Evolutionary conservation across 1,139 yeast genomes (phyloP).

Genomic region (Sugiyamaella neomexicana): DNA sequence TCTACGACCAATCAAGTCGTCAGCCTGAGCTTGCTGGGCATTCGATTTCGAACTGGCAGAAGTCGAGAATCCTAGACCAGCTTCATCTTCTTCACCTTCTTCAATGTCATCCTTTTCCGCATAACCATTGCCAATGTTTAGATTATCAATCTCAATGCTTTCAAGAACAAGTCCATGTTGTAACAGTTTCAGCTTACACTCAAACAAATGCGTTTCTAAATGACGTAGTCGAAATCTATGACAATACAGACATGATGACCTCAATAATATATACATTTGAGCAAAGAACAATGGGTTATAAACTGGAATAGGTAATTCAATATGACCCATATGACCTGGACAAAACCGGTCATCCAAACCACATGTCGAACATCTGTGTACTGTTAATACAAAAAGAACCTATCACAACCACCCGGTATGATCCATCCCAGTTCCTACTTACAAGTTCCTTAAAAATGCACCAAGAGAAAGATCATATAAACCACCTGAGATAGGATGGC

Average conservation of each 20-base stretch:
- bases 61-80: slow-evolving; percentile 23
- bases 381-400: neutral
- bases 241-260: slow-evolving; percentile 88
- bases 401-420: neutral
- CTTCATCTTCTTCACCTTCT: slow-evolving; percentile 42
- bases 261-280: slow-evolving; percentile 79
- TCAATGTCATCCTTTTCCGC: slow-evolving; percentile 43
- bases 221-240: slow-evolving; percentile 73
- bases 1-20: slow-evolving; percentile 55
- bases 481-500: slow-evolving; percentile 94
- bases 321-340: slow-evolving; percentile 98
- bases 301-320: slow-evolving; percentile 92
- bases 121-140: slow-evolving; percentile 48
- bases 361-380: slow-evolving; percentile 76
- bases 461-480: slow-evolving; percentile 92
- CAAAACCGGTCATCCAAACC: slow-evolving; percentile 92
- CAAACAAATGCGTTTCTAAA: slow-evolving; percentile 69
- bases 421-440: slow-evolving; percentile 22
- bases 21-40: slow-evolving; percentile 41
- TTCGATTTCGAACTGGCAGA: slow-evolving; percentile 19
- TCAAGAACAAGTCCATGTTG: slow-evolving; percentile 89
- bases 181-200: slow-evolving; percentile 75
- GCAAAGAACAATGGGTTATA: slow-evolving; percentile 93
- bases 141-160: slow-evolving; percentile 66
- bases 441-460: slow-evolving; percentile 79